These are phyloP conservation scores for Macaranga tanarius DNA, from an alignment of 441 rosid genomes.

Conservation along the genomic window DNA sequence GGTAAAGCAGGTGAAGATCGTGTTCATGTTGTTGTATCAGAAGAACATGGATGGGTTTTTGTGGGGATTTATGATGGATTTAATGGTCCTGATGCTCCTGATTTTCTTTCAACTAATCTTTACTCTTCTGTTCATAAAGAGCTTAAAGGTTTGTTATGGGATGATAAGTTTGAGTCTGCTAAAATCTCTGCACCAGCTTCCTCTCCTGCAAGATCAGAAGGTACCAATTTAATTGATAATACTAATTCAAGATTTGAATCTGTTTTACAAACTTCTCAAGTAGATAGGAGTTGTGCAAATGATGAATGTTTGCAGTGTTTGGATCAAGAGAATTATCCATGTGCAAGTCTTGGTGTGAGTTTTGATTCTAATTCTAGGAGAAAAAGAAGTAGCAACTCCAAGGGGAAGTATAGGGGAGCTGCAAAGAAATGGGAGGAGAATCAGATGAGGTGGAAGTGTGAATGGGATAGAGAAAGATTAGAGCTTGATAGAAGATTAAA, in stretches of 20 bases:
- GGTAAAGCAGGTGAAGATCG: conserved; percentile 62
- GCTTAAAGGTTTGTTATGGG: conserved; percentile 46
- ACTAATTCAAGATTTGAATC: conserved; percentile 7
- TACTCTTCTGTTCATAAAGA: conserved; percentile 38
- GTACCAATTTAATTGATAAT: conserved; percentile 11
- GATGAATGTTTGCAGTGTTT: conserved; percentile 33
- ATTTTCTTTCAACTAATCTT: conserved; percentile 41
- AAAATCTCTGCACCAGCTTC: conserved; percentile 27
- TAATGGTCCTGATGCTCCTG: conserved; percentile 60
- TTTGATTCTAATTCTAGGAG: conserved; percentile 35
- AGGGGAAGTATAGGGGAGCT: conserved; percentile 40
- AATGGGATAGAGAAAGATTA: conserved; percentile 73
- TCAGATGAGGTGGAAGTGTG: conserved; percentile 48
- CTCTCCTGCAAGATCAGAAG: conserved; percentile 23
- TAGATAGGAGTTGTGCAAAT: conserved; percentile 11
- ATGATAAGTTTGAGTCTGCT: conserved; percentile 31
- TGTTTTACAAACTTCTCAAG: conserved; percentile 11
- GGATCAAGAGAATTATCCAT: conserved; percentile 38
- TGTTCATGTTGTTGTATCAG: conserved; percentile 50
- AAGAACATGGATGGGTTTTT: conserved; percentile 49
- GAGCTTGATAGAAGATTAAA: conserved; percentile 70
- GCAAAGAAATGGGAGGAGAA: conserved; percentile 73
- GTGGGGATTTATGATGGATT: conserved; percentile 56
- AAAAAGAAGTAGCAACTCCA: conserved; percentile 35
- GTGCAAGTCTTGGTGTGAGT: conserved; percentile 25